phyloP scores from a whole-genome alignment of 2,329 filamentous ascomycete genomes.

The Paecilomyces sp. region DNA sequence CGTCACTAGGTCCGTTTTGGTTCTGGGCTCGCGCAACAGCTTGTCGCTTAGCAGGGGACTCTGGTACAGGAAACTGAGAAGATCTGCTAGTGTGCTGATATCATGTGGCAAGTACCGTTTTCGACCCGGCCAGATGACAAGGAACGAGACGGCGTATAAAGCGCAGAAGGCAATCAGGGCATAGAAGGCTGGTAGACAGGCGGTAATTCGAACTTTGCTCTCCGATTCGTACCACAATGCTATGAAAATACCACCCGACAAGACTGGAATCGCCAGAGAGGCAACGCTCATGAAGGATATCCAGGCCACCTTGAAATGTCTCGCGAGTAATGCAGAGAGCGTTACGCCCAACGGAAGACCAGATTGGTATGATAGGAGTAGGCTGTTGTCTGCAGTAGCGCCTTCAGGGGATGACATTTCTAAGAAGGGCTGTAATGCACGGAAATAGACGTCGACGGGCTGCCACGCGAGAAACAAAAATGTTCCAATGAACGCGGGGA shows the following conservation, averaged over 20 bases:
- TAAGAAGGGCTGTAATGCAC: constrained; percentile 52
- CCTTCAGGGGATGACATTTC: constrained; percentile 46
- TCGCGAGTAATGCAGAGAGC: constrained; percentile 44
- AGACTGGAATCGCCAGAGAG: constrained; percentile 48
- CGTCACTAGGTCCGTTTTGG: constrained; percentile 61
- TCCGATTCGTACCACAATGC: constrained; percentile 48
- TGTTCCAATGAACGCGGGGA: constrained; percentile 52
- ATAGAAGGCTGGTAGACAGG: constrained; percentile 66
- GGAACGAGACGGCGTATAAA: constrained; percentile 60
- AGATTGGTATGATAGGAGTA: constrained; percentile 52
- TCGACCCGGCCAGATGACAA: constrained; percentile 55
- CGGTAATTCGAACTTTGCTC: constrained; percentile 53
- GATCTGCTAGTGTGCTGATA: constrained; percentile 64
- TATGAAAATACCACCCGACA: constrained; percentile 57
- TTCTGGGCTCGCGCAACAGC: constrained; percentile 61
- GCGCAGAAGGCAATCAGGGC: constrained; percentile 64
- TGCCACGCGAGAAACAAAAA: constrained; percentile 54
- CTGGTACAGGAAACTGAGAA: constrained; percentile 69
- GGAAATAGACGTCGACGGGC: constrained; percentile 54
- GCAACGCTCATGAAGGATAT: constrained; percentile 48
- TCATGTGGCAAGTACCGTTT: constrained; percentile 63
- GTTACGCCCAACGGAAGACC: constrained; percentile 48
- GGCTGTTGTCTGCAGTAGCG: constrained; percentile 46
- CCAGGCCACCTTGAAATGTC: constrained; percentile 52
- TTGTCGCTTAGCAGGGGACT: constrained; percentile 65